Evolutionary conservation across 2,329 filamentous ascomycete genomes (phyloP).

Genomic region (Magnaporthiopsis poae): DNA sequence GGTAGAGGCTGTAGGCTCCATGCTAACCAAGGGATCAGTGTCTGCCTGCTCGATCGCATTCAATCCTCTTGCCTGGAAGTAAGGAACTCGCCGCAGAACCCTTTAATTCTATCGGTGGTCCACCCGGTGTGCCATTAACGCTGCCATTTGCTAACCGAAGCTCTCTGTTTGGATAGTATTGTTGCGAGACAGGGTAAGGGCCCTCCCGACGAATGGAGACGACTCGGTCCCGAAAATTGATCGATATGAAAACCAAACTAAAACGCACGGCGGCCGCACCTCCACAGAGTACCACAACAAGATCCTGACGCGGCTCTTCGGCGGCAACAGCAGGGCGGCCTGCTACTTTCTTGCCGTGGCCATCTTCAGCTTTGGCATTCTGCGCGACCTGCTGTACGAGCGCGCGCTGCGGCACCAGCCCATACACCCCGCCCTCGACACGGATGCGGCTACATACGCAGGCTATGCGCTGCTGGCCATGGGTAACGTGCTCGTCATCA

Average conservation of each 20-base stretch:
- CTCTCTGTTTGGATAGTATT: slow-evolving; percentile 45
- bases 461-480: slow-evolving; percentile 61
- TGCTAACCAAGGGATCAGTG: slow-evolving; percentile 40
- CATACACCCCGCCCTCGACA: slow-evolving; percentile 60
- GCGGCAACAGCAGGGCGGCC: slow-evolving; percentile 64
- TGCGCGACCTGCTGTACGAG: slow-evolving; percentile 84
- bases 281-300: slow-evolving; percentile 81
- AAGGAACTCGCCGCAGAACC: slow-evolving; percentile 30
- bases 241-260: background rate
- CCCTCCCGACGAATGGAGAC: background rate
- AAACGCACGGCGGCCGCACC: background rate
- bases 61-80: slow-evolving; percentile 99
- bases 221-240: background rate
- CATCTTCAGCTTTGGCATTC: slow-evolving; percentile 84
- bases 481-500: slow-evolving; percentile 78
- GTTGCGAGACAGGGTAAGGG: slow-evolving; percentile 66
- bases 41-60: slow-evolving; percentile 76
- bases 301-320: slow-evolving; percentile 75
- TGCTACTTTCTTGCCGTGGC: slow-evolving; percentile 82
- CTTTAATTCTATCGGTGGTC: slow-evolving; percentile 17
- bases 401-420: slow-evolving; percentile 68
- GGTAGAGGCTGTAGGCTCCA: background rate
- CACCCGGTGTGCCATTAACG: background rate
- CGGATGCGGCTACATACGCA: slow-evolving; percentile 46
- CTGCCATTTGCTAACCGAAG: slow-evolving; percentile 2